phyloP scores from a whole-genome alignment of 306 rosid species.

The Carpinus fangiana region DNA sequence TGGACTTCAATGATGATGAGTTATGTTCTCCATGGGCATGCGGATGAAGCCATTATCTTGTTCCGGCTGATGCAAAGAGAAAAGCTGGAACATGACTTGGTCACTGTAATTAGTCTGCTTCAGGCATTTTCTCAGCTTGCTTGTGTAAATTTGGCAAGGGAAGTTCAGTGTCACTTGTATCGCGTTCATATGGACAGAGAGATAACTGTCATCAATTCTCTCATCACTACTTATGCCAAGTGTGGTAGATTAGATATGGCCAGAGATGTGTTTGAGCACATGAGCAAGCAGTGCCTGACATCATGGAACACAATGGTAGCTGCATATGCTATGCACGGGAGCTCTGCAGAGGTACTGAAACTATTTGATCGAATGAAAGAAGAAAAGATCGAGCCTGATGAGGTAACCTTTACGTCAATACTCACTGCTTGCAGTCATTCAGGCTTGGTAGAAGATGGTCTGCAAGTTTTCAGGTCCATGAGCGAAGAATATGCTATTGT shows the following conservation, averaged over 20 bases:
- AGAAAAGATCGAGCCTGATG: conserved; percentile 36
- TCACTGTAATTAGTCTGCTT: conserved; percentile 40
- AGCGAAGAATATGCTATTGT: conserved; percentile 32
- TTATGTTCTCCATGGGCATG: conserved; percentile 34
- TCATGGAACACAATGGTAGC: conserved; percentile 61
- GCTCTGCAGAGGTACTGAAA: conserved; percentile 35
- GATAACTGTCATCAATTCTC: conserved; percentile 39
- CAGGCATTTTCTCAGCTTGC: conserved; percentile 51
- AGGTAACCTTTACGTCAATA: conserved; percentile 48
- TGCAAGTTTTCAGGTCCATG: conserved; percentile 40
- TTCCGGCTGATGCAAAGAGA: conserved; percentile 47
- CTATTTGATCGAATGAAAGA: conserved; percentile 47
- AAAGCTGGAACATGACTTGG: conserved; percentile 29
- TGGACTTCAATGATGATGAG: conserved; percentile 60
- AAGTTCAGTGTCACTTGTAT: conserved; percentile 47
- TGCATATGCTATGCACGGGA: conserved; percentile 57
- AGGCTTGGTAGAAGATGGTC: conserved; percentile 48
- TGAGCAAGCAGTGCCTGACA: conserved; percentile 37
- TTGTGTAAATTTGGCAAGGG: conserved; percentile 40
- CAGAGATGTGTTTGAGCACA: conserved; percentile 41
- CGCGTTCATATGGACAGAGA: conserved; percentile 34
- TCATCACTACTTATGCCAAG: conserved; percentile 50
- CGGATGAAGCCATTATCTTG: conserved; percentile 40
- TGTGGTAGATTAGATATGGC: conserved; percentile 43
- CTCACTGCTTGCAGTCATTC: conserved; percentile 63